Conservation (phyloP, 139 green algal genomes). For the Chlorella sp. region DNA sequence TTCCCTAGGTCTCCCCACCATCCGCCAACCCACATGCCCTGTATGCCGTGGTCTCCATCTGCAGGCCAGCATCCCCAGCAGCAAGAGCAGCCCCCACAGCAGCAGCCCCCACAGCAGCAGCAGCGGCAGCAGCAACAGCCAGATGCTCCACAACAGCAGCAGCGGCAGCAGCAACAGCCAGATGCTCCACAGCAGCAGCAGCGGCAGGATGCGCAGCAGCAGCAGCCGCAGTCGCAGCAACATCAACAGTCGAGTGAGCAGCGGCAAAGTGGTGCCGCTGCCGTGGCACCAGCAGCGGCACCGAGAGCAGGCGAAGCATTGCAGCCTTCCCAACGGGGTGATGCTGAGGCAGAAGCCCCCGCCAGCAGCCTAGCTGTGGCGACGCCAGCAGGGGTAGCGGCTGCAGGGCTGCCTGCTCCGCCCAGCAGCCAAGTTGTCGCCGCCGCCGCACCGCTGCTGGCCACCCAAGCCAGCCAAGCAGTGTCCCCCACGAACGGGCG, state of each 20-base stretch:
- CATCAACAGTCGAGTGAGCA: not conserved
- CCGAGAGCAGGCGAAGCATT: not conserved
- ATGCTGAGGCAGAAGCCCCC: too few species aligned
- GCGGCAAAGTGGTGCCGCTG: not conserved
- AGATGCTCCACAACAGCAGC: not conserved
- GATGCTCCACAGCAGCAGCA: not conserved
- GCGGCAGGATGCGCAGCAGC: not conserved
- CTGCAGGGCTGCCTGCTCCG: not conserved
- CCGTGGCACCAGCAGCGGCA: not conserved
- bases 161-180: not conserved
- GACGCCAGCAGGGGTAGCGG: not conserved
- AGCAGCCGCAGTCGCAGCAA: not conserved
- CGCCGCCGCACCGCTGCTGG: not conserved
- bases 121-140: not conserved
- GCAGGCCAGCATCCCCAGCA: too few species aligned
- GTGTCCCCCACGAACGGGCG: not conserved
- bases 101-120: not conserved
- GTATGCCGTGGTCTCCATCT: too few species aligned
- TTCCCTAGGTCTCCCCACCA: not conserved
- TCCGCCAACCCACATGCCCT: not conserved
- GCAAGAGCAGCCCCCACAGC: too few species aligned
- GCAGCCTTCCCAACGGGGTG: not conserved
- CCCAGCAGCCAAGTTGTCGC: not conserved
- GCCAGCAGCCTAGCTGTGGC: not conserved
- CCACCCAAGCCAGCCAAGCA: conserved; percentile 4